Conservation (phyloP, 495 filamentous ascomycete genomes). For the Apiosordaria backusii region DNA sequence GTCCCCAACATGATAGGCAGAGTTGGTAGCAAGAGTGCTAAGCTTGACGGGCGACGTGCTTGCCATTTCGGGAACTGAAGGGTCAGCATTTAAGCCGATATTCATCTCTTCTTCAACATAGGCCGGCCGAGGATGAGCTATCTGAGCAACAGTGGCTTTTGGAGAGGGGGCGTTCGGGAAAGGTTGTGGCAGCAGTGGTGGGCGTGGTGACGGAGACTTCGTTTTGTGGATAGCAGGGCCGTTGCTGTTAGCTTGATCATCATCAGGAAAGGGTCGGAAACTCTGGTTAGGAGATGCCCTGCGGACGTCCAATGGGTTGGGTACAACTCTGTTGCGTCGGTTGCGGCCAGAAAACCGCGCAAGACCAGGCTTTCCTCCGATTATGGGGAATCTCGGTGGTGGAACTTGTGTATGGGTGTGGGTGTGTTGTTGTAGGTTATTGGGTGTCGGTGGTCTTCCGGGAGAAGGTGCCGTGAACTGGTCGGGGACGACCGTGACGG, state of each 20-base stretch:
- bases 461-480: constrained; percentile 11
- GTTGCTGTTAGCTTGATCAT: not conserved
- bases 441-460: not conserved
- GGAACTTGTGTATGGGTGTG: not conserved
- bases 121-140: not conserved
- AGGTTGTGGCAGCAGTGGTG: not conserved
- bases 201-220: not conserved
- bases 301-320: not conserved
- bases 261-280: not conserved
- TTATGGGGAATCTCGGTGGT: not conserved
- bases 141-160: not conserved
- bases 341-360: not conserved
- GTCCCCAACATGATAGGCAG: not conserved
- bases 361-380: not conserved
- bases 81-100: not conserved
- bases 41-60: not conserved
- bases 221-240: not conserved
- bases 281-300: not conserved
- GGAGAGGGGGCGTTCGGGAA: not conserved
- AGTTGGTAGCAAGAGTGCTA: not conserved
- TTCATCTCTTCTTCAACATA: not conserved
- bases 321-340: not conserved
- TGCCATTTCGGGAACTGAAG: not conserved
- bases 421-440: not conserved
- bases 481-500: constrained; percentile 8